These are phyloP conservation scores for Macrocystidia cucumis DNA, from an alignment of 1,284 basidiomycete genomes.

Conservation along the genomic window DNA sequence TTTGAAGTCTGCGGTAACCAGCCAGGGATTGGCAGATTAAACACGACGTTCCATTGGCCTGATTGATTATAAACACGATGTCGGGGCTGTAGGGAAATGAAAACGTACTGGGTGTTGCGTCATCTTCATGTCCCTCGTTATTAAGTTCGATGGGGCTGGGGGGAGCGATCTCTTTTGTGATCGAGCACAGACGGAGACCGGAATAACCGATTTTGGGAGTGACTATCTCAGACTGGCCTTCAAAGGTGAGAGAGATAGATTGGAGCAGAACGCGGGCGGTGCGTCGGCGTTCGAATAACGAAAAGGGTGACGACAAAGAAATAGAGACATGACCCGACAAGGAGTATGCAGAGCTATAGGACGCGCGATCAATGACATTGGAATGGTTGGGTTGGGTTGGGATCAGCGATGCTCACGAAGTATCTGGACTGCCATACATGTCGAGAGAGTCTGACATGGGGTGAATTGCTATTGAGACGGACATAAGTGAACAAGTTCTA, in stretches of 20 bases:
- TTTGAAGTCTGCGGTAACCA: conserved; percentile 62
- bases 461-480: conserved; percentile 52
- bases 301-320: conserved; percentile 40
- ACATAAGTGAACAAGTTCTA: conserved; percentile 38
- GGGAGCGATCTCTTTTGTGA: conserved; percentile 53
- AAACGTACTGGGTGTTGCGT: conserved; percentile 35
- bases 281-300: conserved; percentile 41
- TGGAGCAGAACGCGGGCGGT: conserved; percentile 46
- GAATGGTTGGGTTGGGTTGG: conserved; percentile 2
- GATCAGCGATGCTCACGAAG: conserved; percentile 39
- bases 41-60: conserved; percentile 62
- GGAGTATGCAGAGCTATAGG: conserved; percentile 66
- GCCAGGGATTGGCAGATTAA: conserved; percentile 66
- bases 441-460: conserved; percentile 45
- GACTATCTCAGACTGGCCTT: conserved; percentile 67
- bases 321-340: conserved; percentile 67
- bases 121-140: conserved; percentile 52
- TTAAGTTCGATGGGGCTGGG: conserved; percentile 47
- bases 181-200: conserved; percentile 53
- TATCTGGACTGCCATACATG: conserved; percentile 63
- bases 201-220: conserved; percentile 53
- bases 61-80: neutral
- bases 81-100: neutral
- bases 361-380: conserved; percentile 7
- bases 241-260: conserved; percentile 65